Percentiles rank a stretch among this genome's conserved stretches.
phyloP scores from a whole-genome alignment of 306 rosid genomes.

The Neltuma alba region DNA sequence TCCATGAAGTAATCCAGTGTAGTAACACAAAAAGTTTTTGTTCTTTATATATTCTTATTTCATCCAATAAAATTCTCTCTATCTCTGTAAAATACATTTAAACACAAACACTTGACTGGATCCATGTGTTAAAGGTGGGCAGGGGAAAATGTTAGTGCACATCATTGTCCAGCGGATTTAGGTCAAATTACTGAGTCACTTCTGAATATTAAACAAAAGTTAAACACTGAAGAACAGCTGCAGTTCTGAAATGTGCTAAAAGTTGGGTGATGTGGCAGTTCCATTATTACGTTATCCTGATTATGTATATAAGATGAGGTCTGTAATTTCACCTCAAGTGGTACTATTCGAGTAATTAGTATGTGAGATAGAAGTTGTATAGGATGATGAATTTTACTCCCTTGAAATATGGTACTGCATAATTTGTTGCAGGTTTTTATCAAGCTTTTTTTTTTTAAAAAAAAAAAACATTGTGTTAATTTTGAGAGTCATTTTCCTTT shows the following conservation, averaged over 20 bases:
- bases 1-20: background rate
- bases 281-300: slow-evolving; percentile 13
- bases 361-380: background rate
- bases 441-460: background rate
- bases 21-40: background rate
- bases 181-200: slow-evolving; percentile 8
- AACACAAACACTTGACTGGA: background rate
- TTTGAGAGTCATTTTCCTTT: background rate
- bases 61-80: background rate
- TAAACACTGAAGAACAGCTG: slow-evolving; percentile 26
- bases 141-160: background rate
- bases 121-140: background rate
- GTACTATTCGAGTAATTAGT: background rate
- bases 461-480: too few relatives aligned
- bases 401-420: background rate
- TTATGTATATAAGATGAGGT: background rate
- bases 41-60: background rate
- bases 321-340: background rate
- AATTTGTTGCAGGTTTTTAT: background rate
- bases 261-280: slow-evolving; percentile 14
- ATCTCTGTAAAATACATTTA: background rate
- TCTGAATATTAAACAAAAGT: slow-evolving; percentile 11
- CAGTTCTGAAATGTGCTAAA: background rate
- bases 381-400: background rate
- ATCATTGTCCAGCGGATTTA: background rate